A percentile compares a stretch with the other conserved stretches of the same genome.
Evolutionary conservation across 371 early-diverging fungal species (phyloP).

Genomic region (Lichtheimia corymbifera): DNA sequence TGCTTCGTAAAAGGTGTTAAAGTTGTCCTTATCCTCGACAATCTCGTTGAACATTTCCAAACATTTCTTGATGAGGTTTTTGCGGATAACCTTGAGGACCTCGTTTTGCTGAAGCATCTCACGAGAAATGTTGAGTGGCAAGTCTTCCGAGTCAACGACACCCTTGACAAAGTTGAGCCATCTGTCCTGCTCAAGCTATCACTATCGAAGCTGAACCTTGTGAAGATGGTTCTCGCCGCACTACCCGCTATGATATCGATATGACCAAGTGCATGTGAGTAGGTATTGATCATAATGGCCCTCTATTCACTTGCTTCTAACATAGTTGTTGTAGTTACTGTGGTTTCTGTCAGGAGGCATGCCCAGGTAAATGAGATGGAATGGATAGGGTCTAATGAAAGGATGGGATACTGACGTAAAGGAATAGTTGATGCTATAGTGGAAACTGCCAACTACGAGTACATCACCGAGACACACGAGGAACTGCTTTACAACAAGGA

Average conservation of each 20-base stretch:
- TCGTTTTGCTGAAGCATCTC: conserved; percentile 85
- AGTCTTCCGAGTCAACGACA: conserved; percentile 82
- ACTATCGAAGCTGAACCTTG: conserved; percentile 98
- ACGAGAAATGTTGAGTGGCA: conserved; percentile 90
- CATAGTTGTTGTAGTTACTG: conserved; percentile 70
- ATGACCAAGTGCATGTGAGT: conserved; percentile 94
- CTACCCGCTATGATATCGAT: conserved; percentile 98
- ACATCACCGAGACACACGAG: conserved; percentile 96
- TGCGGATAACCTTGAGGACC: conserved; percentile 76
- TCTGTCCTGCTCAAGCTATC: conserved; percentile 98
- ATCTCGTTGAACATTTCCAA: conserved; percentile 77
- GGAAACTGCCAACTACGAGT: conserved; percentile 98
- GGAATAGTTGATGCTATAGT: conserved; percentile 93
- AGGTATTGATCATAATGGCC: background rate
- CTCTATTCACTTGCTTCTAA: conserved; percentile 26
- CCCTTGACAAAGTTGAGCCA: conserved; percentile 78
- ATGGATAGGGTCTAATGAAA: background rate
- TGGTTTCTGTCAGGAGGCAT: conserved; percentile 93
- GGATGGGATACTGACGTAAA: background rate
- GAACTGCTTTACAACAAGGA: conserved; percentile 97
- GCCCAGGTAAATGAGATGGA: conserved; percentile 38
- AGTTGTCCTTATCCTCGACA: conserved; percentile 70
- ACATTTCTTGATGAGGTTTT: conserved; percentile 79
- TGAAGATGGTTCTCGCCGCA: conserved; percentile 94
- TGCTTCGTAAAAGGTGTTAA: conserved; percentile 70